Base-by-base conservation (phyloP, 345 rosid genomes). In the Lumnitzera littorea region DNA sequence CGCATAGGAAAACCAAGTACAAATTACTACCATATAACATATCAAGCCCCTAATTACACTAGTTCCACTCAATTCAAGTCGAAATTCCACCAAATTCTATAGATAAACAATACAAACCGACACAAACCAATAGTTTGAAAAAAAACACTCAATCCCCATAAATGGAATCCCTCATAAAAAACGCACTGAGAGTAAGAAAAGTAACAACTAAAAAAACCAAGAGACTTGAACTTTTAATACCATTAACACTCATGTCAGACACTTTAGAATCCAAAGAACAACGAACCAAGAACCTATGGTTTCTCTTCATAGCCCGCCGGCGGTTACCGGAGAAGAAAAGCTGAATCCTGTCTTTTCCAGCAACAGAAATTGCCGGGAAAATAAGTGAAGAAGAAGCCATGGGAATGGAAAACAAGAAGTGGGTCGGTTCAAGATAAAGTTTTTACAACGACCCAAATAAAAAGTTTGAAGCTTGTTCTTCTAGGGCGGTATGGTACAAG, bases 211-310 rank as follows among this genome's bases (percentile, higher is more conserved):
- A 27, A 27, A 27, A 27, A 27, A 27, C 0, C 3, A 27, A 1
- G 31, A 0, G 41, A 29, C 9, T 36, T 29, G 27, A 15, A 15
- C 23, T 55, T 20, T 20, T 31, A 27, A 29, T 29, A 36, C 97
- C 98, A 78, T 92, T 87, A 57, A 79, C 79, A 54, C 95, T 84
- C 99, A 94, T 92, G 72, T 92, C 98, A 68, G 98, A 92, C 46
- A 92, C 90, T 57, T 85, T 72, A 1, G 82, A n/a, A 63, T 91
- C 96, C 78, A 85, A 70, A 66, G 98, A 78, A 46, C 85, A 81
- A 55, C 83, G 56, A 57, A 85, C 86, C 58, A 16, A 62, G 50
- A 73, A 67, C 73, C 83, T 81, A 55, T 71, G 84, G 68, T 59
- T 23, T 55, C 4, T 56, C 65, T 61, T 3, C 69, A 67, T 76